These are phyloP conservation scores for Brassica balearica DNA, from an alignment of 441 rosid species.

Conservation along the genomic window DNA sequence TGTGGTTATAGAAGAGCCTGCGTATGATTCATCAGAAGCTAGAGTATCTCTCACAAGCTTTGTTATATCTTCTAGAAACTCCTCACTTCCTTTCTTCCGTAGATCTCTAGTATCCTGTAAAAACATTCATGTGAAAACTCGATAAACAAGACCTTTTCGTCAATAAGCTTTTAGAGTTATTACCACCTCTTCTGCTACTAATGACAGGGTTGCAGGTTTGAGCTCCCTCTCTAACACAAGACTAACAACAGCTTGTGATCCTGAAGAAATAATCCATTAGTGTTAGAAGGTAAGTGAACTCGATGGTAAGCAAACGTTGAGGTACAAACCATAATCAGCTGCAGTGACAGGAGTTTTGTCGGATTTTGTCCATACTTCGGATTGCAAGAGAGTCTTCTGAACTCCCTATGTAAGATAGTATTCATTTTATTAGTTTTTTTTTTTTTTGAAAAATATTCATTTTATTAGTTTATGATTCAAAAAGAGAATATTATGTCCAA, in stretches of 20 bases:
- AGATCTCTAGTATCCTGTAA: slow-evolving; percentile 86
- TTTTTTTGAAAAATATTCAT: no score
- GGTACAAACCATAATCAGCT: slow-evolving; percentile 89
- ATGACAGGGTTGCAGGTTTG: slow-evolving; percentile 67
- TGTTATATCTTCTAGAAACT: slow-evolving; percentile 65
- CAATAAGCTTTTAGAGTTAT: slow-evolving; percentile 9
- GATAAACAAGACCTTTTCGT: slow-evolving; percentile 7
- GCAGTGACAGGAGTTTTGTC: slow-evolving; percentile 88
- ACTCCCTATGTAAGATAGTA: slow-evolving; percentile 48
- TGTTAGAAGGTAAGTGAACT: slow-evolving; percentile 1
- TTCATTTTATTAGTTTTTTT: not conserved
- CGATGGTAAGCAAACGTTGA: not conserved
- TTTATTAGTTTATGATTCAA: not conserved
- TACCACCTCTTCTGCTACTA: slow-evolving; percentile 95
- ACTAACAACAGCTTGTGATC: slow-evolving; percentile 91
- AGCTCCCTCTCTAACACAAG: slow-evolving; percentile 76
- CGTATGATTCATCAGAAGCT: slow-evolving; percentile 61
- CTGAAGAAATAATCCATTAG: slow-evolving; percentile 48
- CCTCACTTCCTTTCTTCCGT: slow-evolving; percentile 59
- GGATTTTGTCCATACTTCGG: slow-evolving; percentile 76
- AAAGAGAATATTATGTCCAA: not conserved
- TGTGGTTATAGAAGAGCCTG: slow-evolving; percentile 53
- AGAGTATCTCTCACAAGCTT: slow-evolving; percentile 81
- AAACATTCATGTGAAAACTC: not conserved
- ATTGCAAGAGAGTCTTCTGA: slow-evolving; percentile 76